These are phyloP conservation scores for Lepidium aucheri DNA, from an alignment of 345 rosid genomes.

Conservation along the genomic window DNA sequence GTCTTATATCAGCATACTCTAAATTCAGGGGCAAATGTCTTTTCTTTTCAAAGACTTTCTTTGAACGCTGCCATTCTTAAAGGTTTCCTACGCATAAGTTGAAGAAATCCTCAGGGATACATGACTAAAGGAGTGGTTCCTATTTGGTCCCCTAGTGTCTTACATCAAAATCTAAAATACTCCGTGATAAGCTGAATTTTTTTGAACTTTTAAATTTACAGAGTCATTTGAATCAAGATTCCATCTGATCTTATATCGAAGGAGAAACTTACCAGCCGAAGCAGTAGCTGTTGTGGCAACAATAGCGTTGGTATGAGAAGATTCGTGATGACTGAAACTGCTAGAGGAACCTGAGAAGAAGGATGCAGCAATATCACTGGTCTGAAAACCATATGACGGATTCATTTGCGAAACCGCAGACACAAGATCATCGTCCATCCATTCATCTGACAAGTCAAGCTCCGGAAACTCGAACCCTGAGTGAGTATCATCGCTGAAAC, in stretches of 20 bases:
- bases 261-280: constrained; percentile 24
- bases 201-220: background rate
- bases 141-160: background rate
- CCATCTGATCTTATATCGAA: background rate
- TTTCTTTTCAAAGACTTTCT: background rate
- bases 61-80: background rate
- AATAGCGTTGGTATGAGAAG: constrained; percentile 1
- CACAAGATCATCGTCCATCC: constrained; percentile 42
- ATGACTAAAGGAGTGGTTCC: background rate
- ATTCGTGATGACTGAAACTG: constrained; percentile 13
- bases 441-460: constrained; percentile 40
- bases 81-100: background rate
- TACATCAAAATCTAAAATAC: background rate
- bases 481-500: constrained; percentile 20
- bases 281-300: background rate
- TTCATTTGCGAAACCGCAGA: constrained; percentile 26
- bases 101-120: background rate
- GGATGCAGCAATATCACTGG: constrained; percentile 13
- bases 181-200: background rate
- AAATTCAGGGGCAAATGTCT: background rate
- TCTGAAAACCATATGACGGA: constrained; percentile 32
- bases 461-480: constrained; percentile 48
- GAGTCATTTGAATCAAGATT: background rate
- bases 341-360: constrained; percentile 27
- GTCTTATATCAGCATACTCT: background rate